phyloP scores from a whole-genome alignment of 2,329 filamentous ascomycete genomes.

The Pseudopyrenochaeta lycopersici region DNA sequence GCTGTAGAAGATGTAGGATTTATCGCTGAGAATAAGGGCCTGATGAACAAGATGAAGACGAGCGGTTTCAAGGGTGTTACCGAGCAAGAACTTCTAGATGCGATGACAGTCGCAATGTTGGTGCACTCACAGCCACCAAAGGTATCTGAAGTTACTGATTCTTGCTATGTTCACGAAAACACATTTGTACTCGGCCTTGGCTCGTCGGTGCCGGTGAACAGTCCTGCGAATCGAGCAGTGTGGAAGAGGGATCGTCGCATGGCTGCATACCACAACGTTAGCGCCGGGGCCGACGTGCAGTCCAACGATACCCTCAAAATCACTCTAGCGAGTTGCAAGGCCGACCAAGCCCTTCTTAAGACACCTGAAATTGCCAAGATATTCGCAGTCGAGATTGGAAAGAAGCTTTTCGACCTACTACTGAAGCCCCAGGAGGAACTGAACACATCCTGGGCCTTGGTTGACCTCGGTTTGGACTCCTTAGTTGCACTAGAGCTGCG shows the following conservation, averaged over 20 bases:
- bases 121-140: neutral
- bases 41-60: neutral
- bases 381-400: constrained; percentile 32
- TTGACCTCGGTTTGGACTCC: constrained; percentile 43
- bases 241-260: constrained; percentile 33
- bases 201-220: constrained; percentile 25
- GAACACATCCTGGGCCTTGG: constrained; percentile 16
- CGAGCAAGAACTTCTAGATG: neutral
- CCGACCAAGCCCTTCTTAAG: constrained; percentile 17
- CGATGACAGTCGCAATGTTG: neutral
- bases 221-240: constrained; percentile 21
- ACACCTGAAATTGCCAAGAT: constrained; percentile 5
- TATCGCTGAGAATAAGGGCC: constrained; percentile 22
- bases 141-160: no score
- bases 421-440: constrained; percentile 29
- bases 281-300: neutral
- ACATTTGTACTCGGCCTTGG: constrained; percentile 21
- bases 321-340: constrained; percentile 15
- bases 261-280: constrained; percentile 30
- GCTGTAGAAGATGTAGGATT: constrained; percentile 55
- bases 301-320: constrained; percentile 11
- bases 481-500: constrained; percentile 51
- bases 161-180: neutral
- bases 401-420: constrained; percentile 22
- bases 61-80: no score